Base-by-base conservation (phyloP, 2,329 filamentous ascomycete genomes). In the Aspergillus nomiae region DNA sequence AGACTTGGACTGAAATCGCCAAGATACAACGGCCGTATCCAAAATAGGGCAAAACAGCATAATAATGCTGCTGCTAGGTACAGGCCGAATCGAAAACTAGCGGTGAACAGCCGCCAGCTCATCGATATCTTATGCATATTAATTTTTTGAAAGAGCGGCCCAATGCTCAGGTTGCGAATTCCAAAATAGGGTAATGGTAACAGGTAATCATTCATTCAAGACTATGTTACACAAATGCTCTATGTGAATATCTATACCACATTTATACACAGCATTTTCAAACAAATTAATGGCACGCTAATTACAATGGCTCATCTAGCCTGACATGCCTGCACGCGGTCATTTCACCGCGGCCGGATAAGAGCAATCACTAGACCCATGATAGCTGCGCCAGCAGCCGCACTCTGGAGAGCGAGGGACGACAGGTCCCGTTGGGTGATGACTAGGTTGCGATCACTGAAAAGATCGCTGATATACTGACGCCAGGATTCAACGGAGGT, bases 351-450 rank as follows among this genome's bases (percentile, higher is more conserved):
- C 55, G 82, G 74, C 26, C 85, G 67, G 50, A 86, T 71, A 48
- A 88, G 67, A 6, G 83, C 82, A 58, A 90, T 69, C 45, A 86
- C 51, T 55, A 81, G 76, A 41, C 84, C 85, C 58, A 85, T 85
- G 19, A 90, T 67, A 0, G 84, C 82, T 12, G 88, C 90, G n/a
- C 91, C 90, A 0, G 87, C 84, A 32, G 86, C 83, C 9, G 86
- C 87, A 60, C 90, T 86, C 76, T 93, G 87, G 41, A 92, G 78
- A 56, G 86, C 89, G 67, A 91, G 80, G n/a, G 89, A 77, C 2
- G 90, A 92, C 36, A 90, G 79, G 70, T 94, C 90, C 58, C 86
- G 85, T 82, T 91, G 91, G 50, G 86, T 85, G 65, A 92, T 71
- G 56, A 84, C 81, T 70, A 92, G 80, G 64, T 78, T 80, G 67